A percentile compares a stretch with the other conserved stretches of the same genome.
These are phyloP conservation scores for Buddleja alternifolia DNA, from an alignment of 257 asterid species.

Conservation along the genomic window DNA sequence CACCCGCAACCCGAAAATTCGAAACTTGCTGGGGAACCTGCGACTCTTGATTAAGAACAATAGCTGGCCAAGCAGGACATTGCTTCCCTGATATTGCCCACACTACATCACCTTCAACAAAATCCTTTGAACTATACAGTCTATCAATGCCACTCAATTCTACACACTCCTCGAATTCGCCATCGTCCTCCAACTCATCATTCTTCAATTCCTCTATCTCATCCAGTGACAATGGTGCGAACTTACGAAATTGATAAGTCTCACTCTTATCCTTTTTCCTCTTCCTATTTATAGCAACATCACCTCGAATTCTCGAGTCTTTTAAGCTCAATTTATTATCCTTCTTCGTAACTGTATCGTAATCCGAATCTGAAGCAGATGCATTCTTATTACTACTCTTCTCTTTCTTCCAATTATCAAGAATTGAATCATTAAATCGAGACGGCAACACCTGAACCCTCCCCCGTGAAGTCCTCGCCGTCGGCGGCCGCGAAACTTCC, in stretches of 20 bases:
- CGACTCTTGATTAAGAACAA: slow-evolving; percentile 74
- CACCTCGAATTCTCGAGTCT: slow-evolving; percentile 41
- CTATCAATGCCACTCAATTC: slow-evolving; percentile 52
- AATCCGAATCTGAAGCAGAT: slow-evolving; percentile 66
- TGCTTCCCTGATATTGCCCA: slow-evolving; percentile 91
- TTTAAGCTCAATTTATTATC: slow-evolving; percentile 41
- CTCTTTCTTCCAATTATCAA: slow-evolving; percentile 95
- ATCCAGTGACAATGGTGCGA: slow-evolving; percentile 60
- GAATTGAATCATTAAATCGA: slow-evolving; percentile 86
- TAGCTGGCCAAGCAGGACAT: slow-evolving; percentile 97
- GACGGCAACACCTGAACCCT: slow-evolving; percentile 97
- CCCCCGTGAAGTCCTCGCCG: slow-evolving; percentile 91
- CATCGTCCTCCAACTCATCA: slow-evolving; percentile 47
- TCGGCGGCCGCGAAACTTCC: slow-evolving; percentile 74
- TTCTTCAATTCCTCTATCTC: slow-evolving; percentile 62
- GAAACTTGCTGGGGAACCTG: slow-evolving; percentile 88
- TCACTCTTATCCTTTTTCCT: slow-evolving; percentile 34
- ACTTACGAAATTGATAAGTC: slow-evolving; percentile 45
- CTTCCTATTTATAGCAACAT: slow-evolving; percentile 43
- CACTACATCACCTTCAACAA: slow-evolving; percentile 78
- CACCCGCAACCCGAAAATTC: slow-evolving; percentile 59
- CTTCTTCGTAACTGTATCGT: slow-evolving; percentile 50
- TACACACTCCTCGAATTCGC: slow-evolving; percentile 56
- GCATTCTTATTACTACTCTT: slow-evolving; percentile 50
- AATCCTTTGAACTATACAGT: slow-evolving; percentile 53